Evolutionary conservation across 352 stramenopile genomes (phyloP), one percentile per base, ranked within the genome.

Genomic region (Phytophthora hybrid): DNA sequence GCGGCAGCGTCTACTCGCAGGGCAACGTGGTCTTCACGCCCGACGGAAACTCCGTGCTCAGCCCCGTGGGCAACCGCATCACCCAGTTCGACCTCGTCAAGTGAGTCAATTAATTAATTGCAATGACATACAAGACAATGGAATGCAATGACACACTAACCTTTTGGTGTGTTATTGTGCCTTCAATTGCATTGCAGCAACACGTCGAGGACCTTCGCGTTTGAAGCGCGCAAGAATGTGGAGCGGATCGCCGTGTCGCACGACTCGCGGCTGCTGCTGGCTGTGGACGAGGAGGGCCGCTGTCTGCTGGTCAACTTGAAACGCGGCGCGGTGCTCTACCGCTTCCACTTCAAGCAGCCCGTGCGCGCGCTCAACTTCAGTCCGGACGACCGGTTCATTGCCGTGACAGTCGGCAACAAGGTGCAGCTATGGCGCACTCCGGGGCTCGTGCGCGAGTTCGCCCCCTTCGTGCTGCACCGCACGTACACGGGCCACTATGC

Each of bases 81-180:
- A 97, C 93, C 26, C 88, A 97, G 70, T 98, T 98, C 74, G 95
- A 98, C 70, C 84, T 98, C 77, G 89, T 96, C 82, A 94, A 97
- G 91, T 97, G 62, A 78, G 87, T 90, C 9, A 13, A 13, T 41
- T 13, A 5, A 26, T 26, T 26, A 26, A 26, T 26, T 26, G 23
- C 34, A 41, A 41, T 14, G 32, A 41, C 10, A 39, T 7, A 1
- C 32, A 37, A 37, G 8, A 9, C 32, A 39, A 41, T 14, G 34
- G 8, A 37, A 41, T 13, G 10, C 32, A 37, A 3, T 41, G 34
- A 41, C 34, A 41, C 34, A 41, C 32, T 37, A 10, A 53, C 41
- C 23, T 26, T 26, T 26, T 26, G 23, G 34, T 14, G 1, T 26
- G 23, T 39, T 55, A 44, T 55, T 72, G 8, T n/a, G 26, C 23